Percentiles rank a stretch among this genome's conserved stretches.
Conservation (phyloP, 352 stramenopile genomes). For the Pythium biforme region DNA sequence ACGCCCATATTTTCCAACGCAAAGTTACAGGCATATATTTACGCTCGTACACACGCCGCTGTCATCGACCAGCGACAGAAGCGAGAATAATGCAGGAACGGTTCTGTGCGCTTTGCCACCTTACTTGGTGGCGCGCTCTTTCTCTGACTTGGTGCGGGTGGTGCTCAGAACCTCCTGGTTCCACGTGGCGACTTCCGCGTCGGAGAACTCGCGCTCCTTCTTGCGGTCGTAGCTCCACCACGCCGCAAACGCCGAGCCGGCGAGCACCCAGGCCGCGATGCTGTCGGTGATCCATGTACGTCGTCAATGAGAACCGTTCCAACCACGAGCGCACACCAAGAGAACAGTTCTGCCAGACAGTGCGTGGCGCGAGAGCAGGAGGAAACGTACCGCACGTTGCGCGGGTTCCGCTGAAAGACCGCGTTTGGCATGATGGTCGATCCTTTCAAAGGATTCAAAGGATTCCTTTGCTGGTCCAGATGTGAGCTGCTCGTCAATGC, state of each 20-base stretch:
- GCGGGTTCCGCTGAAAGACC: constrained; percentile 30
- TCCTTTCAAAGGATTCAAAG: no score
- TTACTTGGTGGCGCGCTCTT: constrained; percentile 17
- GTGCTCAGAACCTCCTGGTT: constrained; percentile 58
- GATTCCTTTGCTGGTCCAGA: no score
- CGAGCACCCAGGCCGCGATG: constrained; percentile 54
- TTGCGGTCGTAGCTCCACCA: constrained; percentile 64
- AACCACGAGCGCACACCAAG: background rate
- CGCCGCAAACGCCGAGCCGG: constrained; percentile 32
- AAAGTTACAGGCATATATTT: no score
- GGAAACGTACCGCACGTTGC: constrained; percentile 26
- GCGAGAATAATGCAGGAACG: no score
- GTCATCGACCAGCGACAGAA: no score
- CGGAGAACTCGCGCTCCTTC: constrained; percentile 57
- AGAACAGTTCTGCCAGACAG: background rate
- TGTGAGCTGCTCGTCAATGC: background rate
- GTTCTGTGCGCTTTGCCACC: background rate
- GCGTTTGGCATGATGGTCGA: constrained; percentile 16
- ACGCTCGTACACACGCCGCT: no score
- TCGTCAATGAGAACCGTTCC: background rate
- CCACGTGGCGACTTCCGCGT: constrained; percentile 42
- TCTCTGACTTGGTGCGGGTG: constrained; percentile 33
- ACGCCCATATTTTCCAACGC: no score
- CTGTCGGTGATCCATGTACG: constrained; percentile 25
- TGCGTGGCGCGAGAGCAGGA: background rate